Evolutionary conservation across 176 grass and related monocot genomes (phyloP), one percentile per base, ranked within the genome.

Genomic region (Phoenix dactylifera): DNA sequence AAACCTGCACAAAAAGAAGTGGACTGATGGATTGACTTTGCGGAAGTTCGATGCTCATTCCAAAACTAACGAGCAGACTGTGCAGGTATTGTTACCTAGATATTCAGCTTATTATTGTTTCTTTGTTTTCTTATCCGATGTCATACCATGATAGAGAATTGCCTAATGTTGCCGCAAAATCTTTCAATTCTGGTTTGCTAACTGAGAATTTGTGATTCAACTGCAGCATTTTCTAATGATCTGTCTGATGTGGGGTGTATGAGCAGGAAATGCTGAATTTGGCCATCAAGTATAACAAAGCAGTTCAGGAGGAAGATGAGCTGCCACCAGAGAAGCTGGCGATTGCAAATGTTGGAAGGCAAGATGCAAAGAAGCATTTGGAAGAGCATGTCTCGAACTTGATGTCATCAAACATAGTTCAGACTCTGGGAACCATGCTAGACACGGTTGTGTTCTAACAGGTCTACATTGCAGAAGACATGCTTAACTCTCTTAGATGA

Each of bases 1-100:
- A 44, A 97, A 97, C 59, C 67, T 97, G 59, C 92, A 97, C 71
- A 97, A 97, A 74, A 97, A 97, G 92, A 91, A 91, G 64, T 97
- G 92, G 92, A 97, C 92, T 1, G 87, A 97, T 80, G 92, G 92
- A 2, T 77, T 97, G 57, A 87, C 88, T 50, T 63, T 98, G 61
- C 75, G 77, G 58, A 72, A 63, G 28, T 98, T 98, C 35, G 93
- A 98, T 26, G 63, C 60, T 3, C 87, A 92, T 61, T 92, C 93
- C 1, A 92, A 92, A 66, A 98, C 93, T 49, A 98, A 98, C 1
- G 93, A 98, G 64, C 84, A 89, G 64, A 98, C 88, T 50, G 84
- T 98, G 55, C 87, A 98, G 81, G 87, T 98, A 58, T 56, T 28
- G 51, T 22, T 56, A 56, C 22, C 22, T 56, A 12, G 54, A 56